Conservation (phyloP, 331 rosid genomes). For the Saraca asoca region DNA sequence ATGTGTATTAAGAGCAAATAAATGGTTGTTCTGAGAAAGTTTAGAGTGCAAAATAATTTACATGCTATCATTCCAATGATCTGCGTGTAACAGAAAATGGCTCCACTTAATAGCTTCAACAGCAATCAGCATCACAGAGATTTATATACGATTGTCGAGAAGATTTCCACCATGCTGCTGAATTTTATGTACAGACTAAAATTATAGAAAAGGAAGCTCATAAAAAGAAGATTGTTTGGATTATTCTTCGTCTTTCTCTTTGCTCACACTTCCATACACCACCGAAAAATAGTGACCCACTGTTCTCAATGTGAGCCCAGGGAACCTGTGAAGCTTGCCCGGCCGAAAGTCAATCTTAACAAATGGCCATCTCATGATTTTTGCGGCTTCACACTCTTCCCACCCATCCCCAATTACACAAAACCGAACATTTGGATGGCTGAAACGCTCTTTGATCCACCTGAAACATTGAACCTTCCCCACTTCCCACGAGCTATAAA, state of each 20-base stretch:
- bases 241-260: slow-evolving; percentile 37
- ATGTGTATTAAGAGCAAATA: too few species aligned
- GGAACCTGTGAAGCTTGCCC: slow-evolving; percentile 54
- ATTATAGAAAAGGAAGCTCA: slow-evolving; percentile 13
- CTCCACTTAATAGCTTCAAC: too few species aligned
- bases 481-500: slow-evolving; percentile 90
- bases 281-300: slow-evolving; percentile 51
- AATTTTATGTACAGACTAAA: slow-evolving; percentile 19
- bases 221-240: not conserved
- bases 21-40: too few species aligned
- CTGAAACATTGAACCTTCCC: slow-evolving; percentile 75
- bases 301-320: slow-evolving; percentile 53
- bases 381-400: slow-evolving; percentile 94
- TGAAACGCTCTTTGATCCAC: slow-evolving; percentile 79
- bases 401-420: slow-evolving; percentile 91
- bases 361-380: slow-evolving; percentile 63
- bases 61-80: too few species aligned
- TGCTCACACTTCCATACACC: slow-evolving; percentile 48
- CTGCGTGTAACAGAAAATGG: too few species aligned
- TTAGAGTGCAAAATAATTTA: too few species aligned
- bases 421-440: slow-evolving; percentile 67
- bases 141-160: too few species aligned
- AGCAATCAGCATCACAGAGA: not conserved
- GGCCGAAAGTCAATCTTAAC: slow-evolving; percentile 52
- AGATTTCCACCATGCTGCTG: too few species aligned